Evolutionary conservation across 768 basidiomycete genomes (phyloP), one percentile per base, ranked within the genome.

Genomic region (Rhodotorula paludigena): DNA sequence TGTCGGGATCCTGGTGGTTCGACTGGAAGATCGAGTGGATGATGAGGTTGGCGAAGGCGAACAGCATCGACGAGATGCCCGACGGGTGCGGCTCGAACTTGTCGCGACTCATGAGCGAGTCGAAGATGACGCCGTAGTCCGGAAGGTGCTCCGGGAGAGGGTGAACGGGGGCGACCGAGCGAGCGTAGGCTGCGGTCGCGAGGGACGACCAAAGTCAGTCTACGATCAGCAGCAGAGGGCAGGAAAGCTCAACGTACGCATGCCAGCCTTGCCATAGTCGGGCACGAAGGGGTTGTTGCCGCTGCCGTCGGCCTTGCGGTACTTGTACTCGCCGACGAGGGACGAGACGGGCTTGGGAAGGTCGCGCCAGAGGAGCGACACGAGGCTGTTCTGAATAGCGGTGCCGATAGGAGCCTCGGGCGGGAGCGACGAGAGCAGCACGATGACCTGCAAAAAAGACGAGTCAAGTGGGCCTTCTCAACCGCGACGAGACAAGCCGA

Each of bases 181-280:
- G 53, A 7, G 72, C 72, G 54, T 73, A 73, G 12, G 66, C n/a
- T n/a, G n/a, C n/a, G n/a, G n/a, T n/a, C n/a, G n/a, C n/a, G n/a
- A n/a, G n/a, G n/a, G n/a, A n/a, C n/a, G n/a, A n/a, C n/a, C n/a
- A n/a, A n/a, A n/a, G n/a, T n/a, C n/a, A n/a, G n/a, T n/a, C n/a
- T n/a, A n/a, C n/a, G n/a, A n/a, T n/a, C n/a, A n/a, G n/a, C n/a
- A n/a, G n/a, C n/a, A n/a, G n/a, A n/a, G n/a, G n/a, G n/a, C n/a
- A n/a, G n/a, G n/a, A n/a, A n/a, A n/a, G n/a, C n/a, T n/a, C n/a
- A n/a, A n/a, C n/a, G n/a, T n/a, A n/a, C n/a, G 86, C 20, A 82
- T 85, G 10, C 85, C 84, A 4, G 90, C 88, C 80, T 86, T 86
- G 53, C 91, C 91, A 79, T 92, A 77, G 65, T 85, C 81, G 4